phyloP scores from a whole-genome alignment of 2,329 filamentous ascomycete species.

The Fusarium pseudoanthophilum region DNA sequence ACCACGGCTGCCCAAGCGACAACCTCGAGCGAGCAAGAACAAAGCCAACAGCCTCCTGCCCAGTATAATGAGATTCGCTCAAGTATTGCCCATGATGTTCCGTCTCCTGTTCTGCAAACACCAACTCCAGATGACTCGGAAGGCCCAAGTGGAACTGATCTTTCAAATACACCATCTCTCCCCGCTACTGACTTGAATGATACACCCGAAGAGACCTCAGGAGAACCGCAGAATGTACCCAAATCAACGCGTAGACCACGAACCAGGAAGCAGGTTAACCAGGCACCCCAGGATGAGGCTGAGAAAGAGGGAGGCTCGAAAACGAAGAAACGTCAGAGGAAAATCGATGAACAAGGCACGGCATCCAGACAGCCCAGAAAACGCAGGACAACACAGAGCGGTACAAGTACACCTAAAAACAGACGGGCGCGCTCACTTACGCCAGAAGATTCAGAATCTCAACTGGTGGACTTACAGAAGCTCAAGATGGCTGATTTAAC shows the following conservation, averaged over 20 bases:
- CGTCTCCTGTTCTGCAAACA: constrained; percentile 17
- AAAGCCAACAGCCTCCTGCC: neutral
- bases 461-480: constrained; percentile 71
- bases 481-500: constrained; percentile 80
- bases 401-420: constrained; percentile 41
- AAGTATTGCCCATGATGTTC: neutral
- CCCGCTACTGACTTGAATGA: constrained; percentile 19
- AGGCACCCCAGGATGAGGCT: constrained; percentile 21
- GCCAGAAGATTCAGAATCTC: constrained; percentile 71
- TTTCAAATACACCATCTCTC: constrained; percentile 24
- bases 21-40: constrained; percentile 16
- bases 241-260: constrained; percentile 31
- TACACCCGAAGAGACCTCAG: constrained; percentile 4
- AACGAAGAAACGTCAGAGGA: constrained; percentile 50
- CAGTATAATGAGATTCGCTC: neutral
- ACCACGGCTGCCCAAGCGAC: constrained; percentile 2
- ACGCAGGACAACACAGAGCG: constrained; percentile 44
- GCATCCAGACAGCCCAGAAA: constrained; percentile 42
- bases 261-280: constrained; percentile 27
- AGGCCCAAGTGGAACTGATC: constrained; percentile 21
- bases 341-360: constrained; percentile 40
- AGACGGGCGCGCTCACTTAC: constrained; percentile 61
- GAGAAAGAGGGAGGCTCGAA: constrained; percentile 35
- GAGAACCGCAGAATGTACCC: constrained; percentile 9
- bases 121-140: constrained; percentile 30